Evolutionary conservation across 2,329 filamentous ascomycete species (phyloP).

Genomic region (Monosporascus sp.): DNA sequence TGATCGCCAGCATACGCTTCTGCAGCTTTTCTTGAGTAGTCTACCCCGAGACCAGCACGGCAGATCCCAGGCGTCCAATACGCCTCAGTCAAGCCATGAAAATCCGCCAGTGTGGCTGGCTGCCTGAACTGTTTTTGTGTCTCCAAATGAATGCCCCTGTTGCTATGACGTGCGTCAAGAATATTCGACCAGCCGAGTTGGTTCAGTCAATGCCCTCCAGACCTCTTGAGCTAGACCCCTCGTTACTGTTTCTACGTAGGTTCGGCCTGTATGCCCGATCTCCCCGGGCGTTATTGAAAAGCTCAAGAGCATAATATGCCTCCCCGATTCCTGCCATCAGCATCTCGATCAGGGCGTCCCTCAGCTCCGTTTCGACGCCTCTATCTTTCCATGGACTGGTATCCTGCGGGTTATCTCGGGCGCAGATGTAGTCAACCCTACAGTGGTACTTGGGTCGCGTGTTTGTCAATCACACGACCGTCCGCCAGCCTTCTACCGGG

Average conservation of each 20-base stretch:
- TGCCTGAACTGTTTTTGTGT: conserved; percentile 57
- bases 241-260: conserved; percentile 50
- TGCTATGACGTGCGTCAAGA: conserved; percentile 52
- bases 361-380: conserved; percentile 55
- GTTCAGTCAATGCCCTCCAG: conserved; percentile 52
- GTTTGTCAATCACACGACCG: conserved; percentile 26
- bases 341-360: conserved; percentile 57
- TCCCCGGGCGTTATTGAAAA: conserved; percentile 51
- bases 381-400: conserved; percentile 50
- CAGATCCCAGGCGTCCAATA: conserved; percentile 60
- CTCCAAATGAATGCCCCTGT: conserved; percentile 65
- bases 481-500: conserved; percentile 31
- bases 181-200: conserved; percentile 51
- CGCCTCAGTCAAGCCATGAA: conserved; percentile 54
- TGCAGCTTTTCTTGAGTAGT: conserved; percentile 38
- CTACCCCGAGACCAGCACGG: conserved; percentile 38
- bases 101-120: conserved; percentile 50
- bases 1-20: conserved; percentile 57
- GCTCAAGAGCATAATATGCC: conserved; percentile 50
- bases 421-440: conserved; percentile 58
- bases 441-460: conserved; percentile 37
- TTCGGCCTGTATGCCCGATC: conserved; percentile 46
- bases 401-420: conserved; percentile 47
- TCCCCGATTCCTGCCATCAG: conserved; percentile 61
- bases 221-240: conserved; percentile 54